Base-by-base conservation (phyloP, 2,329 filamentous ascomycete genomes). In the Xylaria digitata region DNA sequence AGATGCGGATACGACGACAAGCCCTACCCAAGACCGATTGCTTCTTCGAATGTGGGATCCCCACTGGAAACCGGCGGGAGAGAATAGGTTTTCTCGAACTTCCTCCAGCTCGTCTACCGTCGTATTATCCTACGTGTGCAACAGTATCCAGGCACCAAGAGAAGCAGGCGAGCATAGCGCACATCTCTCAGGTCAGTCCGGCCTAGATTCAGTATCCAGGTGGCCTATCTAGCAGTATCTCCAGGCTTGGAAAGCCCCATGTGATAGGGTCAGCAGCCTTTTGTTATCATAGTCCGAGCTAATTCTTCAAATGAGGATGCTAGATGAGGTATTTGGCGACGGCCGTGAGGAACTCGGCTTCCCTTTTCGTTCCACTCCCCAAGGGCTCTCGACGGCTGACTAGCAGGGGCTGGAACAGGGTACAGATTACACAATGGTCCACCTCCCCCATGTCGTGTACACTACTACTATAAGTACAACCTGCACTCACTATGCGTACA, bases 281-380 rank as follows among this genome's bases (percentile, higher is more conserved):
- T 40, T 30, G 61, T 53, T 65, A 55, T 62, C 46, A 57, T 61
- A 61, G 64, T 61, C 63, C 63, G 66, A 54, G 64, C 66, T 65
- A 63, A 57, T 63, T 69, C 67, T 67, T 73, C 65, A 70, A 73
- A 72, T 72, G 66, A 71, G 64, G 65, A 63, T 50, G 69, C 66
- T 71, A 59, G 68, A 70, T 73, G 74, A 75, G 74, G 70, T 75
- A 75, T 75, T 74, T 75, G 70, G 58, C 66, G 49, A 69, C 63
- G 61, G 66, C 57, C 62, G 63, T 54, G 67, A 67, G 58, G 63
- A 72, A 67, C 72, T 75, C 73, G 73, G 70, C 73, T 69, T 71
- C 61, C 56, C 66, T 57, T 70, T 64, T 65, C 69, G 68, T 73
- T 70, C 73, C 73, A 73, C 72, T 70, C 66, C 63, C 62, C 66